Base-by-base conservation (phyloP, 2,329 filamentous ascomycete genomes). In the Aspergillus vadensis region DNA sequence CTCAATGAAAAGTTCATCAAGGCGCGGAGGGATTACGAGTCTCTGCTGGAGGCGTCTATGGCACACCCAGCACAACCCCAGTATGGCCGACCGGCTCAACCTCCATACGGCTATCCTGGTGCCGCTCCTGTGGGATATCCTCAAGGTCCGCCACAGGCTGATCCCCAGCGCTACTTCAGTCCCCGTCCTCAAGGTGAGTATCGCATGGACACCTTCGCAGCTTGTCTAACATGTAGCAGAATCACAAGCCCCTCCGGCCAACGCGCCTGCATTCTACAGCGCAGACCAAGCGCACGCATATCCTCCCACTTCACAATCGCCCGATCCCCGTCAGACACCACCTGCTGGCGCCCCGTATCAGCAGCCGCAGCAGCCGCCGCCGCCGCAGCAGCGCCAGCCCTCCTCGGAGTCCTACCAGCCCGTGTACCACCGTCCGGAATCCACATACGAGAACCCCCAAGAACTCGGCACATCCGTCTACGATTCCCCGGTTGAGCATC, bases 1-100 rank as follows among this genome's bases (percentile, higher is more conserved):
- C 82, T 99, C 64, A 99, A 99, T 72, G 95, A 99, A 77, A 98
- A 98, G 80, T 99, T 99, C 77, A 98, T 99, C 83, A 99, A 99
- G 79, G 95, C 95, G 49, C 89, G 95, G 65, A 87, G 94, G 70
- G 95, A 99, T 78, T 99, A 99, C 75, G 95, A 99, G 78, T 88
- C 91, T 30, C 84, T 99, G n/a, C 82, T 99, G 19, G 95, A 99
- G 77, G 90, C 91, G 17, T 98, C 94, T 58, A 98, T 99, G 94
- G 88, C 93, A 1, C 94, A 97, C 68, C 90, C 93, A n/a, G 87
- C 91, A 55, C 90, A 91, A 71, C 86, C 89, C 50, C 86, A 84
- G 66, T 95, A 94, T 73, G 88, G 90, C 69, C 87, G 91, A 67
- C 79, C 78, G 51, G 69, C 69, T 21, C 77, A 79, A 59, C 67